phyloP scores from a whole-genome alignment of 2,329 filamentous ascomycete genomes.

The Sodiomyces alkalinus region DNA sequence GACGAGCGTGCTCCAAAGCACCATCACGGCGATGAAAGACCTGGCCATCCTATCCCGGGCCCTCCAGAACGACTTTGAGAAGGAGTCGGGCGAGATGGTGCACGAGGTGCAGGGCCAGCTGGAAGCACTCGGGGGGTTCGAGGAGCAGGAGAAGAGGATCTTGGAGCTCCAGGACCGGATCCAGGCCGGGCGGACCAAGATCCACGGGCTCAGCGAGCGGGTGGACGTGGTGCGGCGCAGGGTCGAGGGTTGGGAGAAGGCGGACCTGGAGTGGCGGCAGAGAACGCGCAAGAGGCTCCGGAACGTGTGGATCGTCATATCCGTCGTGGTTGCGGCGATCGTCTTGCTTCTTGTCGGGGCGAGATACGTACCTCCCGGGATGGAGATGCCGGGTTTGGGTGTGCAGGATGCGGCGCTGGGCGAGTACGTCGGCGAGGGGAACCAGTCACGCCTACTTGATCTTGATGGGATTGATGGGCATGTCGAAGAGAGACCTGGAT shows the following conservation, averaged over 20 bases:
- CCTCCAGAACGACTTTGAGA: constrained; percentile 42
- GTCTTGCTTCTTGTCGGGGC: constrained; percentile 25
- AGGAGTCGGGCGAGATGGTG: constrained; percentile 42
- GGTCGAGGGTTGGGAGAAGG: constrained; percentile 52
- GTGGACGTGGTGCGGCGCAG: constrained; percentile 48
- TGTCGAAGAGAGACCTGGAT: background rate
- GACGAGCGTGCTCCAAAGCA: constrained; percentile 46
- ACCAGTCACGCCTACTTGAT: background rate
- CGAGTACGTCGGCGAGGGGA: background rate
- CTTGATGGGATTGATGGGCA: no score
- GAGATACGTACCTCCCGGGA: constrained; percentile 13
- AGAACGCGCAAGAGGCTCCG: constrained; percentile 47
- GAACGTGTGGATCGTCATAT: constrained; percentile 46
- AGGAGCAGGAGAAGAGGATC: constrained; percentile 49
- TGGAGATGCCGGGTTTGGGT: constrained; percentile 2
- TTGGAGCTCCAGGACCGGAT: constrained; percentile 46
- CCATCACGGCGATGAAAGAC: constrained; percentile 48
- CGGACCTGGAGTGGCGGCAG: constrained; percentile 54
- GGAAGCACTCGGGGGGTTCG: constrained; percentile 43
- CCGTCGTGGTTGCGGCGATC: constrained; percentile 29
- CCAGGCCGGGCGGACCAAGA: constrained; percentile 39
- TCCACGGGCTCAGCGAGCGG: constrained; percentile 42
- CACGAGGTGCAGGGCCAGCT: constrained; percentile 47
- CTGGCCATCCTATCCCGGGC: constrained; percentile 47
- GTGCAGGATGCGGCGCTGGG: constrained; percentile 1